Base-by-base conservation (phyloP, 768 basidiomycete genomes). In the Boletus fagicola region DNA sequence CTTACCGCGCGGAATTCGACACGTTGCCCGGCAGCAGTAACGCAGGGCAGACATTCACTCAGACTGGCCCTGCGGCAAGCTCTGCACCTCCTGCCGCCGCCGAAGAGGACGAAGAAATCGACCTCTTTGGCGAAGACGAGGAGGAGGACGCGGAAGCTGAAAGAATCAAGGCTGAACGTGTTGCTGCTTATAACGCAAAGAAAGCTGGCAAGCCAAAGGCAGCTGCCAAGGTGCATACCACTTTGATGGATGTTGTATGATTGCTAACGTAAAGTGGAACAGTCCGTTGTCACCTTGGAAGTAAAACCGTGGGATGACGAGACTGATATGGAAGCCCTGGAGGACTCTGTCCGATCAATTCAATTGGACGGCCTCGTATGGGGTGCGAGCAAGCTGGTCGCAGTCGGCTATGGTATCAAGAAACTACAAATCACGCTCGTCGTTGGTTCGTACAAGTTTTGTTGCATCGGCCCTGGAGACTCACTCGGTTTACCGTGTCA, bases 281-380 rank as follows among this genome's bases (percentile, higher is more conserved):
- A 98, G 94, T 98, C 97, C 64, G 86, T 99, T 60, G 97, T 99
- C 50, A 99, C 96, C 47, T 78, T 98, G 65, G 96, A 98, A 65
- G 94, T 99, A 61, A 99, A 99, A 78, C 95, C 96, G 40, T 97
- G 94, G 96, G 96, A 98, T 73, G 96, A 98, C 71, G 94, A 97
- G 79, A 99, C 97, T 50, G 93, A 98, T 75, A 95, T 99, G 95
- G 81, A 70, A 44, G 90, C 78, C 50, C 80, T 98, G 65, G 96
- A 98, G 76, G 74, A 79, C 16, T 68, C 82, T 42, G 96, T 98
- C 53, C 86, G 97, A 58, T 86, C 92, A 22, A 86, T 98, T 66
- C 83, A 91, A 74, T 77, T 84, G 78, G 87, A 90, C 40, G 97
- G 97, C 69, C 88, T 99, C 56, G 83, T 98, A 49, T 99, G 97